Evolutionary conservation across 2,329 filamentous ascomycete genomes (phyloP).

Genomic region (Botryotinia narcissicola): DNA sequence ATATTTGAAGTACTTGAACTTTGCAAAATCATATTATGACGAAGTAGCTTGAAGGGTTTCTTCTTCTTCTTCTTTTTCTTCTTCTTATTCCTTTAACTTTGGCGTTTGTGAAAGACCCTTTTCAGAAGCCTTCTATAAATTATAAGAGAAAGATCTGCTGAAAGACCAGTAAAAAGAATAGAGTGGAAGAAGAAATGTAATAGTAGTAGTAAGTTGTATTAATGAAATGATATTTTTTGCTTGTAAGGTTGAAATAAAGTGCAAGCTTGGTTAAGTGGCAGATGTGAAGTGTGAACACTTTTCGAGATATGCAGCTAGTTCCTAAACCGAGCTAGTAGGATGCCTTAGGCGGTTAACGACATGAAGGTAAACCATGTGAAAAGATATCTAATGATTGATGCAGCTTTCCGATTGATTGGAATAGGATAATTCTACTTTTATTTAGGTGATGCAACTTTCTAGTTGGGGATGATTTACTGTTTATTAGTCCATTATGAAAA

Average conservation of each 20-base stretch:
- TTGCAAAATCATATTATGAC: slow-evolving; percentile 1
- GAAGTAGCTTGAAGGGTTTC: background rate
- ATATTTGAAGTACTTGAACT: background rate
- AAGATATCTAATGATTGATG: background rate
- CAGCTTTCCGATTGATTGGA: background rate
- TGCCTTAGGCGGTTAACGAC: background rate
- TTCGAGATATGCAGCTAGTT: background rate
- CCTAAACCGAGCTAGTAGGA: background rate
- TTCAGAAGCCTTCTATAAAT: background rate
- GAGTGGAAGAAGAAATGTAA: background rate
- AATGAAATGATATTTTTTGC: background rate
- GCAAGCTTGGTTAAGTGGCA: background rate
- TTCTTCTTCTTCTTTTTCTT: background rate
- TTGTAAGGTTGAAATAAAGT: background rate
- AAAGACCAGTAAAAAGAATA: background rate
- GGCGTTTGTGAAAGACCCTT: background rate
- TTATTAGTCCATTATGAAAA: background rate
- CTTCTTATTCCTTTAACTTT: background rate
- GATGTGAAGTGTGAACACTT: slow-evolving; percentile 3
- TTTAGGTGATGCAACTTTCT: background rate
- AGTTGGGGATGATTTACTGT: background rate
- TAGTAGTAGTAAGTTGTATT: background rate
- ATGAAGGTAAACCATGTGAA: background rate
- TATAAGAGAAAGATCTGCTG: background rate
- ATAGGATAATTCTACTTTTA: background rate